phyloP scores from a whole-genome alignment of 2,329 filamentous ascomycete genomes.

The Colletotrichum sansevieriae region DNA sequence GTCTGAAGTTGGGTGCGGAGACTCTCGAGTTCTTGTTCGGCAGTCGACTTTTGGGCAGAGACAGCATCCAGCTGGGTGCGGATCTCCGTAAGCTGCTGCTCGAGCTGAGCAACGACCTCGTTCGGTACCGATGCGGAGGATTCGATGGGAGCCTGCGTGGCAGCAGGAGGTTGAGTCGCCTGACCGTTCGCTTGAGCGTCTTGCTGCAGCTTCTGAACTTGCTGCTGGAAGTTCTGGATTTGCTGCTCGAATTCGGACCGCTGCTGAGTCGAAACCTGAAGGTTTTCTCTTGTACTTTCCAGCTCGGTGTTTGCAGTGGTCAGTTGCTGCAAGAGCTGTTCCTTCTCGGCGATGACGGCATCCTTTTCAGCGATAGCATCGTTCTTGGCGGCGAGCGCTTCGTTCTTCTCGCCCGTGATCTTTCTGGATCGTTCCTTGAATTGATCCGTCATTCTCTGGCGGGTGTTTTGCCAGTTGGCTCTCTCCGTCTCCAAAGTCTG shows the following conservation, averaged over 20 bases:
- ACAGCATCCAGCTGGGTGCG: slow-evolving; percentile 75
- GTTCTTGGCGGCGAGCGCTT: slow-evolving; percentile 64
- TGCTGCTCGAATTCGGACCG: slow-evolving; percentile 57
- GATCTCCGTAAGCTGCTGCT: slow-evolving; percentile 62
- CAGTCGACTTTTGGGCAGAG: slow-evolving; percentile 74
- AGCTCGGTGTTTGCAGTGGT: slow-evolving; percentile 67
- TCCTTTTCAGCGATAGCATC: slow-evolving; percentile 65
- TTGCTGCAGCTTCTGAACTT: slow-evolving; percentile 55
- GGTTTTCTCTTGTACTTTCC: slow-evolving; percentile 57
- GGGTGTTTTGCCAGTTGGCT: slow-evolving; percentile 64
- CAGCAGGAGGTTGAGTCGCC: slow-evolving; percentile 52
- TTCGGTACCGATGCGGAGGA: slow-evolving; percentile 57
- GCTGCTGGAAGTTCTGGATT: slow-evolving; percentile 58
- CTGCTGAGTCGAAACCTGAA: slow-evolving; percentile 49
- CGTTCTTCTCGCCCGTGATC: slow-evolving; percentile 66
- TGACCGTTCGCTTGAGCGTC: slow-evolving; percentile 52
- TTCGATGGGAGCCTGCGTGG: slow-evolving; percentile 52
- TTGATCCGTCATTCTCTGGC: slow-evolving; percentile 70
- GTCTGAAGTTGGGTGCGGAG: slow-evolving; percentile 71
- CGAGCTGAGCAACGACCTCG: slow-evolving; percentile 62
- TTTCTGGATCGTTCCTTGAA: slow-evolving; percentile 72
- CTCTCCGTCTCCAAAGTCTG: slow-evolving; percentile 67
- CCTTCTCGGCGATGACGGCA: slow-evolving; percentile 66
- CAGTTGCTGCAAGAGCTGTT: slow-evolving; percentile 64
- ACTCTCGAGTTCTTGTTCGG: slow-evolving; percentile 73